Base-by-base conservation (phyloP, 306 rosid genomes). In the Casuarina glauca region DNA sequence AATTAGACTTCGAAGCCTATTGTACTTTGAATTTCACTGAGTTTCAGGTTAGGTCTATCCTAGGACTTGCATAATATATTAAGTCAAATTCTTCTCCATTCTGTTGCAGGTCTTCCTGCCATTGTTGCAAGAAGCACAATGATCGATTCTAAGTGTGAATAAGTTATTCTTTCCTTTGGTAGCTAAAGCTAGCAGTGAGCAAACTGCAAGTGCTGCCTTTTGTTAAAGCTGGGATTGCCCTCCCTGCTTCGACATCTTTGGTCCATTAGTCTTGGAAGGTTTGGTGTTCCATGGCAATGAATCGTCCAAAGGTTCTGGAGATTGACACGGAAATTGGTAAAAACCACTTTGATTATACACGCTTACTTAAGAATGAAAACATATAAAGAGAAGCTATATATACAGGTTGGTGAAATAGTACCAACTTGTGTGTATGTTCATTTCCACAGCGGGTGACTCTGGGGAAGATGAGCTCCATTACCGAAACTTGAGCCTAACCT, bases 61-160 rank as follows among this genome's bases (percentile, higher is more conserved):
- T 32, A 13, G 41, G 49, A 66, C 57, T 69, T 20, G 20, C 32
- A 9, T 48, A 67, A 16, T 19, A 58, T 0, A 41, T 64, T 35
- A 61, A 45, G 61, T 79, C 57, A 78, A 67, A 35, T 44, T 55
- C 70, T 81, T 78, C 78, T 57, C 38, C 55, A 4, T 48, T 73
- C 46, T 70, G 13, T 73, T 80, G 64, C 83, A 95, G 98, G 97
- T 61, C 96, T 93, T 87, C 99, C 99, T 26, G 86, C 95, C 54
- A 87, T 95, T 81, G 96, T 95, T 53, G 97, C 99, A 12, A 91
- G 97, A 71, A 91, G 83, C 73, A 91, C 99, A 16, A 84, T 95
- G 91, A 42, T 88, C 82, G 90, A 92, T 76, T 91, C 99, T 0
- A 90, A 82, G 81, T 85, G 93, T 32, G 96, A 93, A 67, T 76